Base-by-base conservation (phyloP, 2,329 filamentous ascomycete species). In the Ascocoryne sarcoides region DNA sequence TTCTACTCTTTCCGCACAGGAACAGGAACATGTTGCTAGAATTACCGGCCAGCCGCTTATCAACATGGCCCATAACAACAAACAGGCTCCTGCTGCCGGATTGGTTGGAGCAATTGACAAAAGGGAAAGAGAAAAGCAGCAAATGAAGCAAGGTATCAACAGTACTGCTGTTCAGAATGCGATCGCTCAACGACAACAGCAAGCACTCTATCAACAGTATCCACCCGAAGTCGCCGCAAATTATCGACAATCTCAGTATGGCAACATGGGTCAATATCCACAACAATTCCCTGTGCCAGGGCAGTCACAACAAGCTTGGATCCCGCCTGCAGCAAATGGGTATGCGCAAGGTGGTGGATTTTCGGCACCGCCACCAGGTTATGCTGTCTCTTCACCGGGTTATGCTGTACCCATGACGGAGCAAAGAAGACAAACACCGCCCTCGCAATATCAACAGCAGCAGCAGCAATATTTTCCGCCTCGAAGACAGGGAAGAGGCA, bases 11-110 rank as follows among this genome's bases (percentile, higher is more conserved):
- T 88, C 84, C 15, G 88, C 88, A 14, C 77, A 83, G 12, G 88
- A 95, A 61, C 88, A 93, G 59, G 86, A 93, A 62, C 82, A 93
- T 51, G 74, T 94, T n/a, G 84, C 88, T 8, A 77, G 84, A 28
- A 70, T 86, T 51, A 94, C 87, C 0, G 84, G 84, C 1, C 79
- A 78, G 0, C 84, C 88, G 0, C 67, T 94, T 36, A 67, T 93
- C 58, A 73, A 72, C 4, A 72, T 72, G 36, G 47, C 72, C 70
- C 44, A 62, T 65, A 32, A 66, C 67, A 47, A 48, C 5, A 40
- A 39, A 36, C 37, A 44, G n/a, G 30, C 29, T 3, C 59, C 71
- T 21, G 75, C 75, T 1, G 77, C 78, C 1, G 81, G 82, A 0
- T 68, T 95, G 1, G 78, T 94, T 5, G 84, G 82, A 1, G 82